These are phyloP conservation scores for Onygena corvina DNA, from an alignment of 2,329 filamentous ascomycete genomes.

Conservation along the genomic window DNA sequence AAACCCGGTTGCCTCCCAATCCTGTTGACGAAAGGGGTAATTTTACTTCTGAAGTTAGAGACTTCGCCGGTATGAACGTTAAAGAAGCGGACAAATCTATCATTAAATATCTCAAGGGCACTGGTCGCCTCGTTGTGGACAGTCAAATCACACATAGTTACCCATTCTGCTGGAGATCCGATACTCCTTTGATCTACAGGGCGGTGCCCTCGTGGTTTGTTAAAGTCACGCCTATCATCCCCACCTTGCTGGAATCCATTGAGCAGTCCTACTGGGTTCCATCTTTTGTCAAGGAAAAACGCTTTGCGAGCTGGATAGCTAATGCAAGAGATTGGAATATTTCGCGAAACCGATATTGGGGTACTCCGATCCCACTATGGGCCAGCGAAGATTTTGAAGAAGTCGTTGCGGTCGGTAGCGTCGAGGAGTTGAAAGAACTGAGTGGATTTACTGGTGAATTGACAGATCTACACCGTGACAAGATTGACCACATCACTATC, in stretches of 20 bases:
- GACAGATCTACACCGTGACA: conserved; percentile 79
- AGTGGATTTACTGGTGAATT: conserved; percentile 78
- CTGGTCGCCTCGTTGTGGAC: conserved; percentile 67
- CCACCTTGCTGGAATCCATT: conserved; percentile 81
- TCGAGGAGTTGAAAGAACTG: conserved; percentile 69
- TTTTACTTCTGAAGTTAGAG: conserved; percentile 63
- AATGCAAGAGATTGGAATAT: conserved; percentile 95
- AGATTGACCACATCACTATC: conserved; percentile 88
- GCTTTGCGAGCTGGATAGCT: conserved; percentile 82
- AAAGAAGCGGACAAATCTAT: conserved; percentile 89
- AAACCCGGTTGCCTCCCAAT: conserved; percentile 69
- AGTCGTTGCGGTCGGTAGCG: conserved; percentile 71
- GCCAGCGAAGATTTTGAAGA: conserved; percentile 81
- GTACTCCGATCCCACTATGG: conserved; percentile 85
- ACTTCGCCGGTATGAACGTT: conserved; percentile 79
- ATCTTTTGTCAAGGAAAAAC: conserved; percentile 75
- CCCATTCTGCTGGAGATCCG: conserved; percentile 88
- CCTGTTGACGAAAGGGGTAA: conserved; percentile 75
- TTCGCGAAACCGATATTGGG: conserved; percentile 89
- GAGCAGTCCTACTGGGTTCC: conserved; percentile 88
- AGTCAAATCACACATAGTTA: conserved; percentile 84
- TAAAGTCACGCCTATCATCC: conserved; percentile 69
- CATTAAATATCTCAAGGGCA: conserved; percentile 72
- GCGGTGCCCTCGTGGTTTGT: conserved; percentile 94
- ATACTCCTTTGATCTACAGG: conserved; percentile 84